Base-by-base conservation (phyloP, 2,329 filamentous ascomycete species). In the Dactylellina drechsleri region DNA sequence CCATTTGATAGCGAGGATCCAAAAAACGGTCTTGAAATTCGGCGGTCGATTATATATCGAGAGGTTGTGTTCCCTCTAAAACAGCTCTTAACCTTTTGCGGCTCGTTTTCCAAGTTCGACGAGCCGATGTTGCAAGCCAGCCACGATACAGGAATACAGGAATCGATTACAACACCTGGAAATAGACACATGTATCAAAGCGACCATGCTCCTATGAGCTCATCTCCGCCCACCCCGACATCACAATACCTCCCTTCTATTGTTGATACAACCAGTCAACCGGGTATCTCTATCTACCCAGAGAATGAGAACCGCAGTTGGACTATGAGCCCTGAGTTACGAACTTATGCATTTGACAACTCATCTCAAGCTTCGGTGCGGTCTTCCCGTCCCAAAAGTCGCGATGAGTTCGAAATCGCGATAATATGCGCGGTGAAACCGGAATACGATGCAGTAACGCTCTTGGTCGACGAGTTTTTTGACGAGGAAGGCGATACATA, bases 361-460 rank as follows among this genome's bases (percentile, higher is more conserved):
- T 54, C 18, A 52, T 26, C 47, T 5, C 23, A n/a, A 4, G 18
- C 41, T 5, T 62, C 36, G 10, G 18, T 4, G 15, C 12, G 13
- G 12, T 16, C 18, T 7, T 28, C 43, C 12, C 60, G 71, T 8
- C 71, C 71, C 6, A 40, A 23, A 43, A 62, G 31, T 54, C 77
- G 77, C 53, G n/a, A 76, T 1, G 77, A 77, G 8, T 83, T 83
- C 77, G 79, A 79, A n/a, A 76, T 83, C 47, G 81, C 81, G 10
- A 79, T 83, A 16, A 80, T 83, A 43, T 83, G 82, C 67, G 81
- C 82, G 3, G 74, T 83, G 13, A 67, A 77, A 16, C 67, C 77
- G 12, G 81, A 83, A 67, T 78, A 77, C 18, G 78, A 80, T 36
- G 81, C 81, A 20, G 79, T 81, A 12, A 23, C 70, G 8, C 60